phyloP scores from a whole-genome alignment of 1,139 yeast species.

The Meyerozyma carpophila region DNA sequence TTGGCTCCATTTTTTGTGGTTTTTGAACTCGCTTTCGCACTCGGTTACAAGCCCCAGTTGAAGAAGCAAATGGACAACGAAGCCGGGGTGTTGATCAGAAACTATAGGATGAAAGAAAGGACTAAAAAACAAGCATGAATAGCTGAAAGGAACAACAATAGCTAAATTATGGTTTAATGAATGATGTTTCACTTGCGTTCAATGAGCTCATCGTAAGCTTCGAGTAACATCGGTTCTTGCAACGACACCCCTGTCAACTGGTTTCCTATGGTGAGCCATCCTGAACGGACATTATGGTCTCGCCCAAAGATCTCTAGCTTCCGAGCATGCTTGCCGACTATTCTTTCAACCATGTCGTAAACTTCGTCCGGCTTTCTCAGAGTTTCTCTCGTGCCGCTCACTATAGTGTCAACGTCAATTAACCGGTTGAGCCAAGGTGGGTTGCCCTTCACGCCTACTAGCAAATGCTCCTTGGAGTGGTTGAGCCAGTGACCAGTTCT shows the following conservation, averaged over 20 bases:
- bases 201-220: background rate
- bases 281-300: constrained; percentile 77
- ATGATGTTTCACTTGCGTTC: background rate
- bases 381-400: constrained; percentile 81
- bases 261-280: constrained; percentile 59
- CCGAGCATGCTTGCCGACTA: constrained; percentile 70
- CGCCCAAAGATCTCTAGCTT: constrained; percentile 88
- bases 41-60: constrained; percentile 58
- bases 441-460: constrained; percentile 78
- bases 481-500: constrained; percentile 96
- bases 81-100: constrained; percentile 35
- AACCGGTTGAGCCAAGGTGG: constrained; percentile 68
- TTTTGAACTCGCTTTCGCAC: constrained; percentile 65
- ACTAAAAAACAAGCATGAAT: background rate
- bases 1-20: constrained; percentile 88
- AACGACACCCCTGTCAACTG: constrained; percentile 1
- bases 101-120: constrained; percentile 15
- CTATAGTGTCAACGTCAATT: constrained; percentile 71
- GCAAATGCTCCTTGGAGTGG: constrained; percentile 86
- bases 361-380: constrained; percentile 88
- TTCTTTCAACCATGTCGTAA: constrained; percentile 78
- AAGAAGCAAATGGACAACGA: constrained; percentile 48
- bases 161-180: no score
- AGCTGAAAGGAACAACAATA: no score
- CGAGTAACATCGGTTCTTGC: background rate